Evolutionary conservation across 164 flowering plant species (phyloP).

Genomic region (Dillenia turbinata): DNA sequence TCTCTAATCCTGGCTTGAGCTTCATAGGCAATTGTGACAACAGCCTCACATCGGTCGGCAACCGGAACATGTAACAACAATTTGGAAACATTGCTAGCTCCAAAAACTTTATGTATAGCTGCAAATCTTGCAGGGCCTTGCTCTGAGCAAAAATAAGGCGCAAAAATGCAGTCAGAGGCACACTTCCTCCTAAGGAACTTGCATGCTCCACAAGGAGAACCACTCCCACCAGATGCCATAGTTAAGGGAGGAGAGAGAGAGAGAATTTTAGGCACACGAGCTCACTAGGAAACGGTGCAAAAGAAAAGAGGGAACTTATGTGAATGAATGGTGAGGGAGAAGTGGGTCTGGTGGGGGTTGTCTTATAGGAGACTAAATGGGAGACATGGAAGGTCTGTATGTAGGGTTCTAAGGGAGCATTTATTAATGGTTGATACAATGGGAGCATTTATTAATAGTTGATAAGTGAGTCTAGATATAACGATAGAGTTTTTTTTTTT

Average conservation of each 20-base stretch:
- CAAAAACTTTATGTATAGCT: conserved; percentile 95
- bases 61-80: conserved; percentile 72
- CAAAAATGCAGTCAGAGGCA: conserved; percentile 79
- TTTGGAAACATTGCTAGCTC: conserved; percentile 95
- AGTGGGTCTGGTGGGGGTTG: conserved; percentile 14
- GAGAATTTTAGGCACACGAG: conserved; percentile 37
- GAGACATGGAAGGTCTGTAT: conserved; percentile 47
- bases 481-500: neutral
- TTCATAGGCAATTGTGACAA: conserved; percentile 93
- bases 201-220: conserved; percentile 98
- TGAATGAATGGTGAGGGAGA: neutral
- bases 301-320: neutral
- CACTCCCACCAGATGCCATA: conserved; percentile 41
- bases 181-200: conserved; percentile 93
- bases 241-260: conserved; percentile 1
- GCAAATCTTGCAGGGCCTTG: conserved; percentile 93
- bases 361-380: conserved; percentile 33
- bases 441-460: too few relatives aligned
- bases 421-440: conserved; percentile 33
- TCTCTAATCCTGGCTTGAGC: conserved; percentile 92
- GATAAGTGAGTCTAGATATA: neutral
- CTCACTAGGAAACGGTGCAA: conserved; percentile 49
- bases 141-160: conserved; percentile 92
- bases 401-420: conserved; percentile 75
- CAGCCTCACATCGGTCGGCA: conserved; percentile 83